Percentiles rank a stretch among this genome's conserved stretches.
These are phyloP conservation scores for Hymenoscyphus linearis DNA, from an alignment of 2,329 filamentous ascomycete species.

Conservation along the genomic window DNA sequence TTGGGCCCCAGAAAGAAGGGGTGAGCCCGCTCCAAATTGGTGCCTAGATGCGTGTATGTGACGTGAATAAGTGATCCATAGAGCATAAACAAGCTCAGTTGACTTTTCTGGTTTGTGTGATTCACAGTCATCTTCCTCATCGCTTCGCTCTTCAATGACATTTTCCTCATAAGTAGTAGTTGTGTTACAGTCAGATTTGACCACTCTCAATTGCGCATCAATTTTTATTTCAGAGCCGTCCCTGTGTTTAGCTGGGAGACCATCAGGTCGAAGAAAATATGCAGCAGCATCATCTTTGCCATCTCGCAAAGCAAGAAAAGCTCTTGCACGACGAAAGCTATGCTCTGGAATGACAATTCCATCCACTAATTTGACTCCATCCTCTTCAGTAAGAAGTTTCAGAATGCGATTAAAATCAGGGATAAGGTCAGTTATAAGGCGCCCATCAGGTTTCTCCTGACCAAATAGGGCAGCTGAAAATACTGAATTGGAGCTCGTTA, in stretches of 20 bases:
- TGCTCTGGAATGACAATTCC: constrained; percentile 97
- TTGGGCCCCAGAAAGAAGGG: constrained; percentile 55
- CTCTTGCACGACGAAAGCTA: constrained; percentile 84
- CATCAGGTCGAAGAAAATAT: constrained; percentile 77
- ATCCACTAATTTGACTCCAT: constrained; percentile 76
- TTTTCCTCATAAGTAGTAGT: constrained; percentile 54
- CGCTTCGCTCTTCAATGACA: constrained; percentile 57
- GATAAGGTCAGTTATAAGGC: constrained; percentile 73
- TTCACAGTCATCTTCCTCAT: constrained; percentile 40
- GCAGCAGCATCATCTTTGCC: constrained; percentile 72
- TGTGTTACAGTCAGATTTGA: constrained; percentile 73
- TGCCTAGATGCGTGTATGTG: constrained; percentile 75
- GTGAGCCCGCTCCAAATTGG: constrained; percentile 55
- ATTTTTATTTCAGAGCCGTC: constrained; percentile 91
- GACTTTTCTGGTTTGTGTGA: constrained; percentile 43
- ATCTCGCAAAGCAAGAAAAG: constrained; percentile 76
- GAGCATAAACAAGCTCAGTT: constrained; percentile 81
- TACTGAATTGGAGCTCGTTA: constrained; percentile 90
- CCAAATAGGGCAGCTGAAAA: constrained; percentile 93
- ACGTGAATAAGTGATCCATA: constrained; percentile 96
- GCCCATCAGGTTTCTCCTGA: constrained; percentile 74
- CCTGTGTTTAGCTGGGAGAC: constrained; percentile 77
- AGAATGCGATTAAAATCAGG: constrained; percentile 84
- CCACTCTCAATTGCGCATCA: constrained; percentile 93
- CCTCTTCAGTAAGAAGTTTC: constrained; percentile 76